Evolutionary conservation across 192 early-diverging fungal species (phyloP).

Genomic region (Funneliformis geosporum): DNA sequence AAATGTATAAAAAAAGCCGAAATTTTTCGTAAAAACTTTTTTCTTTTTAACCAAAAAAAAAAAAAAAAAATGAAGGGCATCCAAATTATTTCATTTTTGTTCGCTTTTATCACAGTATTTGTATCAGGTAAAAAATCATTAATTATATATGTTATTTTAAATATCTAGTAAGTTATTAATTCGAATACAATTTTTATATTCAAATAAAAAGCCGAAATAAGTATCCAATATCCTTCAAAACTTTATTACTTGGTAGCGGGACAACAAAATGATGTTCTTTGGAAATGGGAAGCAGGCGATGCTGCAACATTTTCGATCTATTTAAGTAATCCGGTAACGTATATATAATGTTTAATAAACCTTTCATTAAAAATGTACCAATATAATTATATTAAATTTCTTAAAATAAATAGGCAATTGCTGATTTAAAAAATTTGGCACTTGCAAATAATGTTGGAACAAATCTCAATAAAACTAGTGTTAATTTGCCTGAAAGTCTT

Average conservation of each 20-base stretch:
- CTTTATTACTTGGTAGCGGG: neutral
- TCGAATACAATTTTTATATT: neutral
- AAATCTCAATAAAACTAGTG: neutral
- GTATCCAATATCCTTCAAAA: neutral
- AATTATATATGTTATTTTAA: too few relatives aligned
- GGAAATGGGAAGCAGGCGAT: neutral
- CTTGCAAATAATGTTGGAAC: neutral
- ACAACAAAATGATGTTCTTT: neutral
- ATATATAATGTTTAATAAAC: too few relatives aligned
- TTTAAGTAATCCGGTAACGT: neutral
- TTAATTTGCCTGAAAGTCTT: neutral
- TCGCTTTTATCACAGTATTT: neutral
- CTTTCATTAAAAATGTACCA: too few relatives aligned
- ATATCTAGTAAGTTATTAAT: neutral
- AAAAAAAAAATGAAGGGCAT: neutral
- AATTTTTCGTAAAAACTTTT: too few relatives aligned
- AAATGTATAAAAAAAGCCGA: too few relatives aligned
- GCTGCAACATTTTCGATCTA: neutral
- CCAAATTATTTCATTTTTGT: neutral
- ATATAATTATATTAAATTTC: too few relatives aligned
- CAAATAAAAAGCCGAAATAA: neutral
- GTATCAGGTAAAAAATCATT: neutral
- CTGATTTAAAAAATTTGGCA: neutral
- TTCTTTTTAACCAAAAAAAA: too few relatives aligned
- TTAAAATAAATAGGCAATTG: neutral